Base-by-base conservation (phyloP, 83 land plant species). In the Diphasiastrum complanatum region DNA sequence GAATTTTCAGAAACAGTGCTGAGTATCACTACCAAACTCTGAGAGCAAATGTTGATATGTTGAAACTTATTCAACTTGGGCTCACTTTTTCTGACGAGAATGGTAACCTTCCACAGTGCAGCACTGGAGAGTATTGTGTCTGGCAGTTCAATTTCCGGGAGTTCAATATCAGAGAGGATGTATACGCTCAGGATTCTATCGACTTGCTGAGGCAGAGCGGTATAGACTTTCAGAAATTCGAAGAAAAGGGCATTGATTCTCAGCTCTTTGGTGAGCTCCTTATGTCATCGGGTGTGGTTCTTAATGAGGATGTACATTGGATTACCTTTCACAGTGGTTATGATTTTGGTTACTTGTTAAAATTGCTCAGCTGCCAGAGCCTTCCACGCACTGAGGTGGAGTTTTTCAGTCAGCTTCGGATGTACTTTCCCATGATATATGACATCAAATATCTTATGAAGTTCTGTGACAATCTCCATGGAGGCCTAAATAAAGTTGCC, bases 381-480 rank as follows among this genome's bases (percentile, higher is more conserved):
- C 59, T 55, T 11, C 59, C 59, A 14, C 18, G 35, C 16, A 12
- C 18, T 27, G 59, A 55, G 34, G 35, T 35, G 18, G 59, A 55
- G 11, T 55, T 55, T 35, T 55, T 55, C 59, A 55, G 16, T 14
- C 59, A 27, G 35, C 34, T 55, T 14, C 8, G 34, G 16, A 24
- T 55, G 38, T 55, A 55, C 43, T 55, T 55, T 27, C 59, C 59
- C 6, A 30, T 19, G 0, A 26, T 55, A 16, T 55, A 26, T 27
- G 59, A 55, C 59, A 55, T 55, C 59, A 55, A 55, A 1, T 55
- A 55, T 30, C 34, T 55, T n/a, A 55, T 55, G 59, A 55, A 55
- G 59, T 55, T 55, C 59, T 30, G 35, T 30, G 59, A 55, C 38
- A 55, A 30, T 19, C 59, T 55, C 14, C 59, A 55, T 27, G 59